phyloP scores from a whole-genome alignment of 176 grass and related monocot genomes.

The Coix lacrymajobi region DNA sequence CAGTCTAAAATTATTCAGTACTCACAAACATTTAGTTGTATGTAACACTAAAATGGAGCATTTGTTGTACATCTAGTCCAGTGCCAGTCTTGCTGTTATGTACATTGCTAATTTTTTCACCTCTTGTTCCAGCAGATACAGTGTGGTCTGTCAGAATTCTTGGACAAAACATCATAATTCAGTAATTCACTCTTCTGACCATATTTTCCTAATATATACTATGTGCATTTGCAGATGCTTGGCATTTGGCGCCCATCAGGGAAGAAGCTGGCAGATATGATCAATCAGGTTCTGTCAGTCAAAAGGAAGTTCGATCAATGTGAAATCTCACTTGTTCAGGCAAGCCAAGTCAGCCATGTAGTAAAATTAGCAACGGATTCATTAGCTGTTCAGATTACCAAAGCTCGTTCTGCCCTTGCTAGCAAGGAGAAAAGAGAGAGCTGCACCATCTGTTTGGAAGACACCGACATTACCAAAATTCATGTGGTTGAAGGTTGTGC shows the following conservation, averaged over 20 bases:
- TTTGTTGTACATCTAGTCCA: too few relatives aligned
- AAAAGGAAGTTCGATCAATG: constrained; percentile 47
- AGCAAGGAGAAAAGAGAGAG: constrained; percentile 32
- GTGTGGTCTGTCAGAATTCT: too few relatives aligned
- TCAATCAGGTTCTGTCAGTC: constrained; percentile 32
- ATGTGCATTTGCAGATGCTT: constrained; percentile 32
- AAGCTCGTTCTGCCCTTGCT: constrained; percentile 8
- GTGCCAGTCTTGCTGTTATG: too few relatives aligned
- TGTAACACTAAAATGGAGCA: too few relatives aligned
- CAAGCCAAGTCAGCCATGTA: constrained; percentile 25
- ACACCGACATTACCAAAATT: too few relatives aligned
- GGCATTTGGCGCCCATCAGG: constrained; percentile 37
- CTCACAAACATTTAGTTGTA: not conserved
- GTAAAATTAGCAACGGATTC: constrained; percentile 54
- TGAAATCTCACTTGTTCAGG: constrained; percentile 34
- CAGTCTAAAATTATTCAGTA: not conserved
- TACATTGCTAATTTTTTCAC: too few relatives aligned
- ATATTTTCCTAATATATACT: not conserved
- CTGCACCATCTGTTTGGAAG: too few relatives aligned
- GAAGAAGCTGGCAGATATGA: constrained; percentile 36
- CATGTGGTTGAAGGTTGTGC: too few relatives aligned
- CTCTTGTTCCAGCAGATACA: too few relatives aligned
- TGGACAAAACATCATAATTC: not conserved
- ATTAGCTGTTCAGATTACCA: constrained; percentile 44
- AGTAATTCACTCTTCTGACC: not conserved